Evolutionary conservation across 805 yeast genomes (phyloP).

Genomic region (Zygotorulaspora florentina): DNA sequence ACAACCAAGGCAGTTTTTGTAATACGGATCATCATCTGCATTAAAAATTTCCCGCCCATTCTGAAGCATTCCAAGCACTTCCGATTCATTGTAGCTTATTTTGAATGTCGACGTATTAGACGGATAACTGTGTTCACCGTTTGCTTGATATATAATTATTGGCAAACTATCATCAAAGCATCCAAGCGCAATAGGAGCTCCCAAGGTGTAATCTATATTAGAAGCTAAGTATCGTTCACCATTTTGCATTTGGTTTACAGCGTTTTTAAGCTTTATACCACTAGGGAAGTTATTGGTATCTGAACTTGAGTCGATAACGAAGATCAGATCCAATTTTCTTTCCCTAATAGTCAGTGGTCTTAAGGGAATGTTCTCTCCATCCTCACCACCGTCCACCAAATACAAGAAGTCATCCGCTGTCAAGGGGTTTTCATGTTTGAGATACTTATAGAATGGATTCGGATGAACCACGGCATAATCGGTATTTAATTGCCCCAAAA

Average conservation of each 20-base stretch:
- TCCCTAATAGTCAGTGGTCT: constrained; percentile 59
- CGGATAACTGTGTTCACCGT: constrained; percentile 38
- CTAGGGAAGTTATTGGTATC: constrained; percentile 55
- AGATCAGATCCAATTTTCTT: constrained; percentile 56
- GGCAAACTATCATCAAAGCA: constrained; percentile 53
- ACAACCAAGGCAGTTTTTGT: constrained; percentile 52
- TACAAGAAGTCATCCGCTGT: constrained; percentile 34
- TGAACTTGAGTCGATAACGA: constrained; percentile 58
- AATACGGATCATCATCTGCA: constrained; percentile 37
- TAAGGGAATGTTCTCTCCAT: constrained; percentile 66
- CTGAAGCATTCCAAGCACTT: constrained; percentile 42
- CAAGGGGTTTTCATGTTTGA: constrained; percentile 21
- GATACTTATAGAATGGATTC: constrained; percentile 50
- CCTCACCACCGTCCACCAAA: constrained; percentile 79
- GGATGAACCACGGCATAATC: constrained; percentile 61
- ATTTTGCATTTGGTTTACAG: constrained; percentile 25
- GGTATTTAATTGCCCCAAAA: constrained; percentile 11
- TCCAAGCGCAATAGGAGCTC: constrained; percentile 76
- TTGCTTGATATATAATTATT: constrained; percentile 49
- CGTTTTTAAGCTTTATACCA: constrained; percentile 47
- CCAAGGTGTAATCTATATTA: constrained; percentile 24
- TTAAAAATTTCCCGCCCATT: constrained; percentile 54
- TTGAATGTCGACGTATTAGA: constrained; percentile 61
- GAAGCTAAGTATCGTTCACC: constrained; percentile 12
- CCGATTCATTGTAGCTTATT: constrained; percentile 44